phyloP scores from a whole-genome alignment of 768 basidiomycete genomes.

The Psilocybe tampanensis region DNA sequence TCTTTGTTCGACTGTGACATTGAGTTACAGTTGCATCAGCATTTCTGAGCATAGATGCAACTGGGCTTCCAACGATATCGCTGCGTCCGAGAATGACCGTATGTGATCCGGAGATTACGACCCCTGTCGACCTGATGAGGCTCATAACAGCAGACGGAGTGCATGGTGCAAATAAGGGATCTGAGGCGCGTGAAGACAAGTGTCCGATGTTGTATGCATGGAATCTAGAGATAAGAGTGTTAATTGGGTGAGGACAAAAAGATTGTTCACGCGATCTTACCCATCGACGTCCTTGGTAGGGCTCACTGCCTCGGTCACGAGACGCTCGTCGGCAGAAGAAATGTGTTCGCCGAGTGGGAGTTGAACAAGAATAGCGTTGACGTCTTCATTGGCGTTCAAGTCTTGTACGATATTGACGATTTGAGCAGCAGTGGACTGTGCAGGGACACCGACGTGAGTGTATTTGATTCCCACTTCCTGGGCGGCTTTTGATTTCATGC shows the following conservation, averaged over 20 bases:
- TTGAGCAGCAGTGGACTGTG: constrained; percentile 69
- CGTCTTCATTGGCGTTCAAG: constrained; percentile 78
- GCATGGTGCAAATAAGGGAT: constrained; percentile 91
- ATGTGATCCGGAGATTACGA: constrained; percentile 74
- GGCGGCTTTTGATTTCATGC: constrained; percentile 97
- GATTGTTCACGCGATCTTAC: constrained; percentile 43
- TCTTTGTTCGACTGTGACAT: constrained; percentile 90
- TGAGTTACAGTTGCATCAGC: constrained; percentile 96
- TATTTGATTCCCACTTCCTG: constrained; percentile 91
- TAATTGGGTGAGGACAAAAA: not conserved
- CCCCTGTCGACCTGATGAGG: constrained; percentile 85
- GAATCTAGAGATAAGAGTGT: constrained; percentile 66
- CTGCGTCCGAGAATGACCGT: constrained; percentile 95
- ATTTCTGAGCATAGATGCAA: constrained; percentile 86
- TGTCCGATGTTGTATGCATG: constrained; percentile 99
- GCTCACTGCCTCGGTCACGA: constrained; percentile 92
- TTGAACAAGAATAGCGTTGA: constrained; percentile 94
- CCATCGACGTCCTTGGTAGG: constrained; percentile 98
- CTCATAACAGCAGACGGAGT: constrained; percentile 93
- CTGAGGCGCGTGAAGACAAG: constrained; percentile 85
- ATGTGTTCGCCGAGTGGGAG: constrained; percentile 90
- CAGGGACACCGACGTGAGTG: constrained; percentile 76
- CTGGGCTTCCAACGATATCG: constrained; percentile 97
- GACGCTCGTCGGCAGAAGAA: constrained; percentile 78
- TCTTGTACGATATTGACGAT: constrained; percentile 77